Conservation (phyloP, 1,139 yeast genomes). For the Taphrina deformans region DNA sequence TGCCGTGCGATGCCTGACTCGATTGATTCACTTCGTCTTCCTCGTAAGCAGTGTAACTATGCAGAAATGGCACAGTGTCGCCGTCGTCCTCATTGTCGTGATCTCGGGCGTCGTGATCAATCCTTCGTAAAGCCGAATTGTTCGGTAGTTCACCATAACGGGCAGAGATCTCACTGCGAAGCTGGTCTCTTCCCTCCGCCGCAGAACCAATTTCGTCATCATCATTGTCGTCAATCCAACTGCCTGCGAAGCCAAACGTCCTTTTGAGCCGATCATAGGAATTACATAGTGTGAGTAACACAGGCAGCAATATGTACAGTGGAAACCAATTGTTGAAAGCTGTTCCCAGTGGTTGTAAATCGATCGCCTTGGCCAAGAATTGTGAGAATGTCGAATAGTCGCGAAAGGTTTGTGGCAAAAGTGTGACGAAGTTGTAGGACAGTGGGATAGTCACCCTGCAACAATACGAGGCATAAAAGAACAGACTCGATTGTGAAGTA, state of each 20-base stretch:
- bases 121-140: background rate
- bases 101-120: background rate
- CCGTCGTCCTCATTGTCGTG: background rate
- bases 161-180: background rate
- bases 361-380: slow-evolving; percentile 74
- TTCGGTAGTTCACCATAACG: slow-evolving; percentile 8
- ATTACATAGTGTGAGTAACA: slow-evolving; percentile 62
- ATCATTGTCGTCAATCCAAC: slow-evolving; percentile 15
- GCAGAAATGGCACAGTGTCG: background rate
- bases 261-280: slow-evolving; percentile 7
- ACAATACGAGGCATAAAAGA: slow-evolving; percentile 77
- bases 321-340: slow-evolving; percentile 75
- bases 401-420: slow-evolving; percentile 46
- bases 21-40: background rate
- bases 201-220: slow-evolving; percentile 8
- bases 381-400: slow-evolving; percentile 50
- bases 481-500: slow-evolving; percentile 71
- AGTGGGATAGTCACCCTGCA: slow-evolving; percentile 81
- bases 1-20: background rate
- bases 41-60: background rate
- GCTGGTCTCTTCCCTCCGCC: background rate
- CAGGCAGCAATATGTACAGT: slow-evolving; percentile 67
- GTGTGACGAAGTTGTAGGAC: slow-evolving; percentile 72
- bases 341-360: slow-evolving; percentile 71
- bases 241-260: background rate